These are phyloP conservation scores for Naganishia sp. DNA, from an alignment of 1,284 basidiomycete species.

Conservation along the genomic window DNA sequence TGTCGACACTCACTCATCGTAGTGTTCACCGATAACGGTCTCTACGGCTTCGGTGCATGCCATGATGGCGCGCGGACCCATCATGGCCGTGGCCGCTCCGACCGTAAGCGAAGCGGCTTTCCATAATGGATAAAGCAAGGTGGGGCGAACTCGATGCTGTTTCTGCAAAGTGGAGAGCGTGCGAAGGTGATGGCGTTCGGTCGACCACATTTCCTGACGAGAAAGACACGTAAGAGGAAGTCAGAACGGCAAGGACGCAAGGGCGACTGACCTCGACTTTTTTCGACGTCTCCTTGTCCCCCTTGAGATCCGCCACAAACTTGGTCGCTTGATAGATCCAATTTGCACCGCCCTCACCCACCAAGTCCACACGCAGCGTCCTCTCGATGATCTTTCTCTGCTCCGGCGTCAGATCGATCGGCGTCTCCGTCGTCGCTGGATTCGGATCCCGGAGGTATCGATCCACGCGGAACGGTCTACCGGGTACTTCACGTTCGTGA, in stretches of 20 bases:
- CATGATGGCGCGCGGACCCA: conserved; percentile 94
- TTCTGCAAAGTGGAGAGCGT: conserved; percentile 81
- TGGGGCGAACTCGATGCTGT: conserved; percentile 84
- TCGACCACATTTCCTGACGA: conserved; percentile 90
- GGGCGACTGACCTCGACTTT: conserved; percentile 70
- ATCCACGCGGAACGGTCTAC: conserved; percentile 13
- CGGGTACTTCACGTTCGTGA: conserved; percentile 19
- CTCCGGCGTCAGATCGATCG: conserved; percentile 42
- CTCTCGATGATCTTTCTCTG: conserved; percentile 49
- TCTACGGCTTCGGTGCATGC: conserved; percentile 97
- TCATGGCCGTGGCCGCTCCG: conserved; percentile 78
- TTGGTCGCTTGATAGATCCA: conserved; percentile 85
- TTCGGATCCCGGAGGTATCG: conserved; percentile 21
- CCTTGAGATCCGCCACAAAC: conserved; percentile 64
- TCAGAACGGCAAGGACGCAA: conserved; percentile 5
- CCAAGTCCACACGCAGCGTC: conserved; percentile 80
- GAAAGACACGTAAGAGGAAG: conserved; percentile 17
- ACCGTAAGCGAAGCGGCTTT: conserved; percentile 81
- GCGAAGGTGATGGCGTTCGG: conserved; percentile 85
- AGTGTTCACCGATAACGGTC: conserved; percentile 96
- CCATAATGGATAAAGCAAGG: conserved; percentile 77
- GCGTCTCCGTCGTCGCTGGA: conserved; percentile 44
- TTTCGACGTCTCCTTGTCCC: conserved; percentile 63
- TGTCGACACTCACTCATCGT: conserved; percentile 76
- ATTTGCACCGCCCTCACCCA: conserved; percentile 89